A percentile compares a stretch with the other conserved stretches of the same genome.
These are phyloP conservation scores for Infundibulicybe gibba DNA, from an alignment of 768 basidiomycete species.

Conservation along the genomic window DNA sequence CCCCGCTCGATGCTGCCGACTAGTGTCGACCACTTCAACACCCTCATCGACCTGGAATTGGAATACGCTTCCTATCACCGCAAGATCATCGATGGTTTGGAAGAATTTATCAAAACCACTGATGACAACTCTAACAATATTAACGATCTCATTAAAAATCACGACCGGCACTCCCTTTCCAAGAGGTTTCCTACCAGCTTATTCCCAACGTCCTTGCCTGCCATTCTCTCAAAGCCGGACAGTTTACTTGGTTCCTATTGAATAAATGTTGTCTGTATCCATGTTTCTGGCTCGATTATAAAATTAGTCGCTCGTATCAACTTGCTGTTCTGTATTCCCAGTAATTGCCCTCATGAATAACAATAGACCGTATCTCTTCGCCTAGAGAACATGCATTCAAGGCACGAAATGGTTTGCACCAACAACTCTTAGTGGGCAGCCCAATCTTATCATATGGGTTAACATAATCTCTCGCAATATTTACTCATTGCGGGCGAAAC, in stretches of 20 bases:
- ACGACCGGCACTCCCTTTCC: slow-evolving; percentile 43
- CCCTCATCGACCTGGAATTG: slow-evolving; percentile 50
- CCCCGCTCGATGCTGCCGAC: not conserved
- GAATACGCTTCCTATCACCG: slow-evolving; percentile 44
- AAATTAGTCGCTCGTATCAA: no score
- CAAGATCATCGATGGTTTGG: slow-evolving; percentile 33
- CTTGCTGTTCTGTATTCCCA: no score
- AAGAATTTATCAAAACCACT: slow-evolving; percentile 37
- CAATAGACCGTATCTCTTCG: no score
- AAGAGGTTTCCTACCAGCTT: slow-evolving; percentile 48
- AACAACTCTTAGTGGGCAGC: no score
- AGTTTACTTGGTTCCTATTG: slow-evolving; percentile 5
- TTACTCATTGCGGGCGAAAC: no score
- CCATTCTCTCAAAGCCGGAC: slow-evolving; percentile 13
- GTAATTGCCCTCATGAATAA: no score
- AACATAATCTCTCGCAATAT: no score
- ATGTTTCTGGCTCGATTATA: no score
- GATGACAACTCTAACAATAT: slow-evolving; percentile 31
- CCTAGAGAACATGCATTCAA: no score
- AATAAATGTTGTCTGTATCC: no score
- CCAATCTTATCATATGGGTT: no score
- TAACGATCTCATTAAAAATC: slow-evolving; percentile 37
- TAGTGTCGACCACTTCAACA: slow-evolving; percentile 51
- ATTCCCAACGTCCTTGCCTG: slow-evolving; percentile 24
- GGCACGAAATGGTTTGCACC: no score